Evolutionary conservation across 2,329 filamentous ascomycete genomes (phyloP), one percentile per base, ranked within the genome.

Genomic region (Aspergillus neotritici): DNA sequence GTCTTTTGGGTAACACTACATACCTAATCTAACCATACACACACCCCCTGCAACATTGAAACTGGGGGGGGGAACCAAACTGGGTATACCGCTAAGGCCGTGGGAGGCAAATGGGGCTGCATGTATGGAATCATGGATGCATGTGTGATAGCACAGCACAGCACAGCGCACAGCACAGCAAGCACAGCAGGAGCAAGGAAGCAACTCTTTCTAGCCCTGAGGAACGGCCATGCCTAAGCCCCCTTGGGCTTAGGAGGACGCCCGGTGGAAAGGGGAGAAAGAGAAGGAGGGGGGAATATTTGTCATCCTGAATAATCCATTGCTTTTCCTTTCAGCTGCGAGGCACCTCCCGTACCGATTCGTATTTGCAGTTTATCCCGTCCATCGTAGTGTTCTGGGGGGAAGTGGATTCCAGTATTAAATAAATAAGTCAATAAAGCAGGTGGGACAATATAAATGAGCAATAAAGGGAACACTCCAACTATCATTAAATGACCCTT

Each of bases 381-480:
- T 25, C 21, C 21, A 25, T 25, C 7, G 21, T 25, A 9, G 21
- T 25, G 21, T 25, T 25, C 9, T 25, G 21, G 21, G 21, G 21
- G 9, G 21, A 5, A 8, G 7, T 6, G 7, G 21, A 25, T 25
- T 8, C 21, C 7, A 25, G 21, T 17, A 31, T 42, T 31, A 31
- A 16, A 32, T n/a, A 0, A 15, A 31, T 5, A 36, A 10, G 4
- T 16, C 17, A 34, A 30, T n/a, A n/a, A 31, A 34, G 21, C 8
- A 21, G 28, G 31, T 32, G 25, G 30, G 33, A 46, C 34, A 37
- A 42, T 13, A 28, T 30, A 9, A 31, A 36, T 25, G 21, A 25
- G 7, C 21, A 25, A 25, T 25, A 25, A 41, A 48, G 38, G 40
- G 38, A 46, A 56, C 58, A 60, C 56, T 45, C 41, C 54, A 46